Percentiles rank a stretch among this genome's conserved stretches.
Evolutionary conservation across 768 basidiomycete species (phyloP).

Genomic region (Fistulinella prunicolor): DNA sequence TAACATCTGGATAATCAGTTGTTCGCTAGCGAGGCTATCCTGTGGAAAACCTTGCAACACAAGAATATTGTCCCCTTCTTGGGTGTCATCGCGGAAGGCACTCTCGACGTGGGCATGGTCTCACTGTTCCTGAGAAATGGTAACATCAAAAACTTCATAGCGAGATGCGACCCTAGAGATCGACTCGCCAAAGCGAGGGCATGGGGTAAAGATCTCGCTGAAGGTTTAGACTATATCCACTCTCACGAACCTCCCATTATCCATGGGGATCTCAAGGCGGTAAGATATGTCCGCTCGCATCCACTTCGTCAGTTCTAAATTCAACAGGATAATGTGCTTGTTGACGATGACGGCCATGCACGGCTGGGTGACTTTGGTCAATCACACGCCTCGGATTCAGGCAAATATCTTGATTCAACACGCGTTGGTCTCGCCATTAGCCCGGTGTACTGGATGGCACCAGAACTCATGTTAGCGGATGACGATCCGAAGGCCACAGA

Average conservation of each 20-base stretch:
- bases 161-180: not conserved
- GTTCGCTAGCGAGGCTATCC: constrained; percentile 28
- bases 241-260: constrained; percentile 28
- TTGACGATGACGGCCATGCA: constrained; percentile 14
- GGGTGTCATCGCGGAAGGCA: constrained; percentile 15
- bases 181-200: constrained; percentile 5
- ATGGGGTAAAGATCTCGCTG: constrained; percentile 17
- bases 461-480: constrained; percentile 16
- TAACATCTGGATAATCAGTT: constrained; percentile 9
- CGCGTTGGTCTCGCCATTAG: constrained; percentile 15
- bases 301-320: not conserved
- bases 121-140: constrained; percentile 23
- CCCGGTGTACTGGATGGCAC: constrained; percentile 27
- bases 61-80: constrained; percentile 26
- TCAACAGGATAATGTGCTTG: constrained; percentile 24
- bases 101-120: constrained; percentile 19
- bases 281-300: constrained; percentile 5
- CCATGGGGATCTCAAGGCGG: constrained; percentile 43
- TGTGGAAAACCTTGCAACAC: constrained; percentile 26
- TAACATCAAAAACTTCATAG: constrained; percentile 13
- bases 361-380: constrained; percentile 28
- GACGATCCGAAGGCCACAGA: constrained; percentile 7
- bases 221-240: constrained; percentile 26
- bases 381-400: constrained; percentile 24
- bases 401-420: constrained; percentile 22